These are phyloP conservation scores for Trypanosoma melophagium DNA, from an alignment of 208 protist species.

Conservation along the genomic window DNA sequence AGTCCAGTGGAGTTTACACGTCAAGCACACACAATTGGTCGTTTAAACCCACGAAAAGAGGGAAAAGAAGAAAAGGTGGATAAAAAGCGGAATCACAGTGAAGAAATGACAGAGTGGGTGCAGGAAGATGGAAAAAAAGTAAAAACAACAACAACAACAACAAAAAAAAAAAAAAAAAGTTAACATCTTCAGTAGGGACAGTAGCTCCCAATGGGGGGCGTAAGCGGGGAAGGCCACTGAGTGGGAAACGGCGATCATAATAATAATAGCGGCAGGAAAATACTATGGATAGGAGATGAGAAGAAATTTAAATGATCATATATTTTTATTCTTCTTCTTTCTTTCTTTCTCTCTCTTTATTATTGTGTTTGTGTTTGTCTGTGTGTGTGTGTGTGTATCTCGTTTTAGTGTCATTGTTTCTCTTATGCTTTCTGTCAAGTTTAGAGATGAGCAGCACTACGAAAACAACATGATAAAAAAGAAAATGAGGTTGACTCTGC, in stretches of 20 bases:
- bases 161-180: no score
- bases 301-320: background rate
- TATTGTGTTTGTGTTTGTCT: background rate
- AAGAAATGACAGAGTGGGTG: conserved; percentile 6
- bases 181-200: no score
- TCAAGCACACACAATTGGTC: conserved; percentile 29
- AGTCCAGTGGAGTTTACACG: conserved; percentile 54
- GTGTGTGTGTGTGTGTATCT: background rate
- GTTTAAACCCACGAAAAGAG: background rate
- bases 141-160: background rate
- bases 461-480: background rate
- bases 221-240: no score
- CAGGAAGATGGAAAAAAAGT: background rate
- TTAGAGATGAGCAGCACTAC: background rate
- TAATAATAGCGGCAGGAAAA: background rate
- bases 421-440: background rate
- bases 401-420: background rate
- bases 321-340: background rate
- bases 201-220: no score
- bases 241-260: background rate
- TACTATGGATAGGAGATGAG: background rate
- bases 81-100: background rate
- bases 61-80: background rate
- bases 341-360: background rate
- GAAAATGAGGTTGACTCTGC: background rate